Percentiles rank a stretch among this genome's conserved stretches.
phyloP scores from a whole-genome alignment of 257 asterid genomes.

The Haberlea rhodopensis region DNA sequence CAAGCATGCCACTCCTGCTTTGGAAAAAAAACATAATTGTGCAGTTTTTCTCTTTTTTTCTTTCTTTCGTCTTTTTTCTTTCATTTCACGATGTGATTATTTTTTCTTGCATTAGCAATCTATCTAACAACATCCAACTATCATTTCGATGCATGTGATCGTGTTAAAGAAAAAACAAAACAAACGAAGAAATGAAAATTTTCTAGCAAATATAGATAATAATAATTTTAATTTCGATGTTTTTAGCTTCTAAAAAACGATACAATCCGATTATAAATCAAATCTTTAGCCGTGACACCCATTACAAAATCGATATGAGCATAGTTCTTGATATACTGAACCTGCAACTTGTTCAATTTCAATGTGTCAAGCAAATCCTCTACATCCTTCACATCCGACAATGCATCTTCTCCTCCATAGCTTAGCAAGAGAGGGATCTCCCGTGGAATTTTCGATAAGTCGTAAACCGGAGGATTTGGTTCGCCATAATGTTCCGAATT shows the following conservation, averaged over 20 bases:
- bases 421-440: slow-evolving; percentile 72
- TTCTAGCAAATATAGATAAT: no score
- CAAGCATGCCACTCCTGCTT: no score
- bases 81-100: no score
- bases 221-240: no score
- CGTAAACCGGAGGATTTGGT: slow-evolving; percentile 54
- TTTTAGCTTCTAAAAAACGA: slow-evolving; percentile 38
- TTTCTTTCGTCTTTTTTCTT: no score
- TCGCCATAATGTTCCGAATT: slow-evolving; percentile 65
- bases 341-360: slow-evolving; percentile 50
- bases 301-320: slow-evolving; percentile 87
- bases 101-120: no score
- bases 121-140: no score
- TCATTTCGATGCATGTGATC: no score
- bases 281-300: slow-evolving; percentile 64
- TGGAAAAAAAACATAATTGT: no score
- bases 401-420: slow-evolving; percentile 80
- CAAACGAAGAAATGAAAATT: no score
- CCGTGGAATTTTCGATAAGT: slow-evolving; percentile 58
- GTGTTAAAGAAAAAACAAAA: no score
- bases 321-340: slow-evolving; percentile 64
- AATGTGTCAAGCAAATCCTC: slow-evolving; percentile 53
- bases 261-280: slow-evolving; percentile 60
- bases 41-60: no score
- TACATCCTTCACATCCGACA: slow-evolving; percentile 71